Conservation (phyloP, 164 flowering plant genomes). For the Berberis thunbergii region DNA sequence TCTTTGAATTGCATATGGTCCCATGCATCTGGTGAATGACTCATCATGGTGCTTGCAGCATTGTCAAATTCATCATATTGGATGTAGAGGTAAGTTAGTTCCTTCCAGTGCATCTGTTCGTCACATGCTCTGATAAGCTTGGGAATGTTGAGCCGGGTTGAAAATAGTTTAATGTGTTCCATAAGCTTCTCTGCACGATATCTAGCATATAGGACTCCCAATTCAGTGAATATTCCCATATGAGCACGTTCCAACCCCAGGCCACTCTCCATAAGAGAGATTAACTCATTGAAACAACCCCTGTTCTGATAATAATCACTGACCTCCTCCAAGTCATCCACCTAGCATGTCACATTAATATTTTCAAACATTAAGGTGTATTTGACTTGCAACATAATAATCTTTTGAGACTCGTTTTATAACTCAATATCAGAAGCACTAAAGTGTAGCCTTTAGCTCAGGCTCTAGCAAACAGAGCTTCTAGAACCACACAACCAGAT, state of each 20-base stretch:
- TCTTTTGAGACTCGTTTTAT: no score
- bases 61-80: conserved; percentile 98
- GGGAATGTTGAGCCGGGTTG: conserved; percentile 93
- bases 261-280: conserved; percentile 96
- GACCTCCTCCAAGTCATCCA: conserved; percentile 98
- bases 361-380: background rate
- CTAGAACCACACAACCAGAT: background rate
- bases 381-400: background rate
- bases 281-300: conserved; percentile 83
- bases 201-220: conserved; percentile 97
- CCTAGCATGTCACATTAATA: conserved; percentile 31
- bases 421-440: no score
- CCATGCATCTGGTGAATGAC: conserved; percentile 99
- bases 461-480: background rate
- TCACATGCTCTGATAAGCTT: conserved; percentile 96
- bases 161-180: conserved; percentile 95
- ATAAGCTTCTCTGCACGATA: conserved; percentile 96
- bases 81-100: conserved; percentile 84
- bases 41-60: conserved; percentile 98
- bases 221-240: conserved; percentile 98
- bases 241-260: conserved; percentile 98
- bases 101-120: conserved; percentile 98
- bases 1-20: conserved; percentile 99
- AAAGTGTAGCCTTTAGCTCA: no score
- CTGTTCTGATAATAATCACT: conserved; percentile 94